Conservation (phyloP, 306 rosid genomes). For the Lathyrus aphaca region DNA sequence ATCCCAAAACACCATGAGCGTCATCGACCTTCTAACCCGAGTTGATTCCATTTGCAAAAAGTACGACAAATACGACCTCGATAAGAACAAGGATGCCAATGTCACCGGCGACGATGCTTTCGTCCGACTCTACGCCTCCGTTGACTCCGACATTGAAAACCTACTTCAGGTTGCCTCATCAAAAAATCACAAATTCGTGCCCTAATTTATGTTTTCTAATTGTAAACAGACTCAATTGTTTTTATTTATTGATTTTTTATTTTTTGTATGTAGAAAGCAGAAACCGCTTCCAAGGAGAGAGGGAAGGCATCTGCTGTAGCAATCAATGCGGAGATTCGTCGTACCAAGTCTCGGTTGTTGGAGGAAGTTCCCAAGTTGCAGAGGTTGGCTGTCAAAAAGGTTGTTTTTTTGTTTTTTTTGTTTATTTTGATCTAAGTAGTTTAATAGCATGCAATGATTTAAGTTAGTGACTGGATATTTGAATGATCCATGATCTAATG, state of each 20-base stretch:
- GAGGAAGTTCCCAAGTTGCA: conserved; percentile 98
- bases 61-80: conserved; percentile 89
- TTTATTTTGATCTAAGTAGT: background rate
- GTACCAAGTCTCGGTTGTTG: conserved; percentile 82
- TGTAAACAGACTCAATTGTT: background rate
- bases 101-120: conserved; percentile 95
- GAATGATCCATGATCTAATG: conserved; percentile 19
- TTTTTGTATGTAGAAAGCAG: conserved; percentile 78
- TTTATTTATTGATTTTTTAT: background rate
- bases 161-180: conserved; percentile 53
- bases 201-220: background rate
- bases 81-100: conserved; percentile 75
- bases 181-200: background rate
- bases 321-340: conserved; percentile 97
- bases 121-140: conserved; percentile 75
- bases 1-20: conserved; percentile 62
- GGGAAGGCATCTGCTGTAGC: conserved; percentile 89
- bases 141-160: conserved; percentile 80
- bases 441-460: background rate
- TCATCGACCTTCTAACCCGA: conserved; percentile 89
- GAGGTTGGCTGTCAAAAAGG: conserved; percentile 90
- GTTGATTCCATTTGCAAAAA: conserved; percentile 95
- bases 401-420: conserved; percentile 29
- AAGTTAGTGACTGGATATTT: background rate
- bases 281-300: conserved; percentile 81